A percentile compares a stretch with the other conserved stretches of the same genome.
phyloP scores from a whole-genome alignment of 257 asterid genomes.

The Agastache rugosa region DNA sequence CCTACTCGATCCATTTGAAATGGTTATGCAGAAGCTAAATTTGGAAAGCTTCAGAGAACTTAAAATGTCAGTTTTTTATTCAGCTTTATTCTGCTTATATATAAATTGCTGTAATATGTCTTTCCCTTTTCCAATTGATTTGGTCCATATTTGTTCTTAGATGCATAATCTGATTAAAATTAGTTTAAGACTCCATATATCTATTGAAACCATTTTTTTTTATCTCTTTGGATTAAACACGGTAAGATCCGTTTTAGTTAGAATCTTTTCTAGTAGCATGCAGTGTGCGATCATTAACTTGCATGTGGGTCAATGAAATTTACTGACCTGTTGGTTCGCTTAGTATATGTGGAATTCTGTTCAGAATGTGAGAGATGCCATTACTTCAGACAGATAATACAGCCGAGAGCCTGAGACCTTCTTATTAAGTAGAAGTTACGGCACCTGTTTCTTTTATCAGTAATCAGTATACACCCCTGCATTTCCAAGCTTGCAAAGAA shows the following conservation, averaged over 20 bases:
- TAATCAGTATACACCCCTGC: too few relatives aligned
- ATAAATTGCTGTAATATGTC: background rate
- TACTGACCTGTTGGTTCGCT: too few relatives aligned
- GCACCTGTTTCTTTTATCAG: too few relatives aligned
- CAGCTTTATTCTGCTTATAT: background rate
- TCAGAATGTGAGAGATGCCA: too few relatives aligned
- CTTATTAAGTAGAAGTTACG: too few relatives aligned
- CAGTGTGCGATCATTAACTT: background rate
- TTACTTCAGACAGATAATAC: too few relatives aligned
- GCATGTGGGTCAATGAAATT: too few relatives aligned
- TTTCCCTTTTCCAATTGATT: background rate
- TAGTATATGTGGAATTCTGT: too few relatives aligned
- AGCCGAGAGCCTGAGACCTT: too few relatives aligned
- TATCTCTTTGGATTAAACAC: background rate
- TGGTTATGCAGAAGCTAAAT: background rate
- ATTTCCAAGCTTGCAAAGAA: background rate
- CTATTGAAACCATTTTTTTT: background rate
- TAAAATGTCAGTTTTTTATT: background rate
- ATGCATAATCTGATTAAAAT: background rate
- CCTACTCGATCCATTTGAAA: background rate
- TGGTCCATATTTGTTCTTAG: background rate
- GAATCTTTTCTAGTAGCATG: background rate
- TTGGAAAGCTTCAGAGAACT: background rate
- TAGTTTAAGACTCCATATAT: background rate
- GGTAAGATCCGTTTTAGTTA: background rate